A percentile compares a stretch with the other conserved stretches of the same genome.
Evolutionary conservation across 2,329 filamentous ascomycete genomes (phyloP).

Genomic region (Aureobasidium lini): DNA sequence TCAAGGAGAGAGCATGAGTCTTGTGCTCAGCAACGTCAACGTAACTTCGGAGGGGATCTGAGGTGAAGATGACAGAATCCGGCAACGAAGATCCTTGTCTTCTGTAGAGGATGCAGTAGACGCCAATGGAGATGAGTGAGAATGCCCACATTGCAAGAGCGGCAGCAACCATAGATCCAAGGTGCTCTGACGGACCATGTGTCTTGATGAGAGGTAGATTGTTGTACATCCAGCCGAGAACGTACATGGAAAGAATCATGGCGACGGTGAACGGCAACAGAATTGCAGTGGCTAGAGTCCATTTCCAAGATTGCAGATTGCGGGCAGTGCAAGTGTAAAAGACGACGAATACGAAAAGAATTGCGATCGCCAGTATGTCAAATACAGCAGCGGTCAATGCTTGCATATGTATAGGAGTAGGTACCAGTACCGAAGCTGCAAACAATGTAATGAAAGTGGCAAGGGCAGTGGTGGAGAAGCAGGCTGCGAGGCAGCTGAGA

Average conservation of each 20-base stretch:
- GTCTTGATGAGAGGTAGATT: background rate
- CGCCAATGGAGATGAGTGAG: constrained; percentile 20
- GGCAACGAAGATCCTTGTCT: constrained; percentile 8
- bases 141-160: constrained; percentile 24
- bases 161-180: constrained; percentile 16
- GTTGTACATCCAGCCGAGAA: constrained; percentile 17
- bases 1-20: background rate
- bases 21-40: background rate
- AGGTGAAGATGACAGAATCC: background rate
- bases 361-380: constrained; percentile 16
- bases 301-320: background rate
- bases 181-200: background rate
- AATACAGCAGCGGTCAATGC: constrained; percentile 18
- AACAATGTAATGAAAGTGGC: constrained; percentile 13
- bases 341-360: constrained; percentile 13
- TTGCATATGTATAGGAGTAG: background rate
- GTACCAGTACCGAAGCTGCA: constrained; percentile 9
- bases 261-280: constrained; percentile 16
- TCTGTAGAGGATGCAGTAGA: constrained; percentile 23
- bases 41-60: background rate
- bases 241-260: constrained; percentile 19
- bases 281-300: background rate
- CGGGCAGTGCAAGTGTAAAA: constrained; percentile 6
- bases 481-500: constrained; percentile 10
- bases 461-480: constrained; percentile 6